Evolutionary conservation across 2,329 filamentous ascomycete species (phyloP).

Genomic region (Xylaria sp.): DNA sequence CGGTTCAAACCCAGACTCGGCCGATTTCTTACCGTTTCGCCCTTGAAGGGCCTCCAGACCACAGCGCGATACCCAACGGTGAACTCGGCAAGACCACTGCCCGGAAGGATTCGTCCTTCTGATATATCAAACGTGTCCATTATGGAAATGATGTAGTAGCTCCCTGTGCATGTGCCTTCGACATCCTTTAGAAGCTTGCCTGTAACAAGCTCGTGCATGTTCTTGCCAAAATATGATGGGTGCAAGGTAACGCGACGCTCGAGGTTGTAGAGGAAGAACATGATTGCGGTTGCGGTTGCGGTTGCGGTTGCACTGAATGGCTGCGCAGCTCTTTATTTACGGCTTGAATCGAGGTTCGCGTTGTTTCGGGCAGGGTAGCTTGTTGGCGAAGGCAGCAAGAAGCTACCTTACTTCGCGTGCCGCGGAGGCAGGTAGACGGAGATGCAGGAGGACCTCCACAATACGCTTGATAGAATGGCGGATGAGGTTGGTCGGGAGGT

Average conservation of each 20-base stretch:
- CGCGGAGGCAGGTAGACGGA: neutral
- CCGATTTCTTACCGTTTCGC: conserved; percentile 77
- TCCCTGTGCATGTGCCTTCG: conserved; percentile 91
- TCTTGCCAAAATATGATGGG: conserved; percentile 93
- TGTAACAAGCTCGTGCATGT: conserved; percentile 89
- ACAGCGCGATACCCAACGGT: conserved; percentile 94
- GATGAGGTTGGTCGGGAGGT: neutral
- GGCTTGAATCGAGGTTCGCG: neutral
- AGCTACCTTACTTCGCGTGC: neutral
- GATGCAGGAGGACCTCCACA: too few species aligned
- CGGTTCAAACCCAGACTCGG: conserved; percentile 13
- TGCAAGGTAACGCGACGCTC: conserved; percentile 94
- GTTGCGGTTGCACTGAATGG: neutral
- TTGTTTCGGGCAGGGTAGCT: neutral
- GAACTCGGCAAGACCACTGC: conserved; percentile 90
- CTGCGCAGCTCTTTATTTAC: neutral
- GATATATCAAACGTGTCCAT: conserved; percentile 96
- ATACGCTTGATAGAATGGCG: neutral
- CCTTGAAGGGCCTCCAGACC: conserved; percentile 96
- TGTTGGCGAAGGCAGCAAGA: neutral
- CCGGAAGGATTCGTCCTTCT: conserved; percentile 87
- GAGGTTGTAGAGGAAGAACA: conserved; percentile 99
- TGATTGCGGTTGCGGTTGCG: conserved; percentile 45
- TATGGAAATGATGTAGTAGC: conserved; percentile 97
- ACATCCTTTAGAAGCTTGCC: conserved; percentile 89